These are phyloP conservation scores for Candida dendrica DNA, from an alignment of 805 yeast species.

Conservation along the genomic window DNA sequence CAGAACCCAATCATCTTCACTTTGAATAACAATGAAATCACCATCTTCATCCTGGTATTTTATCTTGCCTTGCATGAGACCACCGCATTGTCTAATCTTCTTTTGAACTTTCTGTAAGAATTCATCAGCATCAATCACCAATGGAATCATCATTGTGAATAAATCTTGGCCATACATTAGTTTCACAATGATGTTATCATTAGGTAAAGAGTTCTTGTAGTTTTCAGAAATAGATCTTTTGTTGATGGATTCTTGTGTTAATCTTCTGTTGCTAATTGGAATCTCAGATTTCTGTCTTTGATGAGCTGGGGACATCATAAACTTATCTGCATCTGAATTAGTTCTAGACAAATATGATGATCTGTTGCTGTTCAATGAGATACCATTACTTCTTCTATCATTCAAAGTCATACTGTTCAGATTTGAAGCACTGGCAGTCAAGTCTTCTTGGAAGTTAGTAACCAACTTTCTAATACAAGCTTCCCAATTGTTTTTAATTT, in stretches of 20 bases:
- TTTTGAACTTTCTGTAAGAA: conserved; percentile 52
- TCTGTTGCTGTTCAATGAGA: conserved; percentile 13
- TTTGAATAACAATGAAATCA: conserved; percentile 77
- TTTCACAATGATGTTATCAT: conserved; percentile 30
- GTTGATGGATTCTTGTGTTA: conserved; percentile 19
- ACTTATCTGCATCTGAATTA: conserved; percentile 14
- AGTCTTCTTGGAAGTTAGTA: conserved; percentile 22
- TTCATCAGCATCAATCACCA: conserved; percentile 41
- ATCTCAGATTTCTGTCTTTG: conserved; percentile 21
- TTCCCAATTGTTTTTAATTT: conserved; percentile 78
- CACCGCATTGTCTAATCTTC: conserved; percentile 49
- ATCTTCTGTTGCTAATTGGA: conserved; percentile 12
- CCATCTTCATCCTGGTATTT: conserved; percentile 94
- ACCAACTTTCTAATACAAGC: conserved; percentile 46
- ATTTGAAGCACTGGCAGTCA: conserved; percentile 3
- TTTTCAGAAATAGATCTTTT: conserved; percentile 33
- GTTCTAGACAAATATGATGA: conserved; percentile 19
- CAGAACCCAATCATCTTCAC: conserved; percentile 82
- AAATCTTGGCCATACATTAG: conserved; percentile 40
- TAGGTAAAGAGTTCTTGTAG: conserved; percentile 30
- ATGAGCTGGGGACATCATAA: conserved; percentile 8
- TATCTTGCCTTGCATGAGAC: conserved; percentile 42
- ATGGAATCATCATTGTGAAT: conserved; percentile 59
- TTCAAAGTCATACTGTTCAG: conserved; percentile 12
- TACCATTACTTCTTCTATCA: conserved; percentile 22